Evolutionary conservation across 202 grass and related monocot species (phyloP).

Genomic region (Dendrocalamus latiflorus): DNA sequence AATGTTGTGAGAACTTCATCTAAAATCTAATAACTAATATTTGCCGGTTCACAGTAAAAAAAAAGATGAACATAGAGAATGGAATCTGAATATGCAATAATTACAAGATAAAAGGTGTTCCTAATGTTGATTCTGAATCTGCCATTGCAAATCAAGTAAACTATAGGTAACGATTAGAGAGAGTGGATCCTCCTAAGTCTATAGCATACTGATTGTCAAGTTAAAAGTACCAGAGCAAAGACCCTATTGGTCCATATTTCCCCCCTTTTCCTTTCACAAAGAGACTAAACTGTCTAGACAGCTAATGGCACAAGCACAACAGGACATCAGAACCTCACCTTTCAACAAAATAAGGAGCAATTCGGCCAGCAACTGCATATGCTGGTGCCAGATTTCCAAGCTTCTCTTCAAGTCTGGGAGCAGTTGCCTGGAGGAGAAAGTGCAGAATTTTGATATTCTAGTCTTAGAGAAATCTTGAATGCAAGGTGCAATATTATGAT

Average conservation of each 20-base stretch:
- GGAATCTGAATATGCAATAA: neutral
- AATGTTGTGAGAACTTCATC: neutral
- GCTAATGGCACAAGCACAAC: neutral
- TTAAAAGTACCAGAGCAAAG: neutral
- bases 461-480: neutral
- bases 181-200: neutral
- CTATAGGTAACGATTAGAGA: neutral
- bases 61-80: neutral
- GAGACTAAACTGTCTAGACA: neutral
- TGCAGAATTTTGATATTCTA: neutral
- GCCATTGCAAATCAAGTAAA: neutral
- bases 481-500: neutral
- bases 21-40: neutral
- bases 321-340: slow-evolving; percentile 36
- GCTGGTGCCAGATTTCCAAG: slow-evolving; percentile 77
- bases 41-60: neutral
- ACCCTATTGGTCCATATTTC: neutral
- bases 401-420: slow-evolving; percentile 72
- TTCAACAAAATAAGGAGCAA: slow-evolving; percentile 87
- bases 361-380: slow-evolving; percentile 62
- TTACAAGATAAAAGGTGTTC: neutral
- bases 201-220: neutral
- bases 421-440: slow-evolving; percentile 58
- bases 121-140: neutral
- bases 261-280: neutral